These are phyloP conservation scores for Chenopodium formosanum DNA, from an alignment of 148 eudicot species.

Conservation along the genomic window DNA sequence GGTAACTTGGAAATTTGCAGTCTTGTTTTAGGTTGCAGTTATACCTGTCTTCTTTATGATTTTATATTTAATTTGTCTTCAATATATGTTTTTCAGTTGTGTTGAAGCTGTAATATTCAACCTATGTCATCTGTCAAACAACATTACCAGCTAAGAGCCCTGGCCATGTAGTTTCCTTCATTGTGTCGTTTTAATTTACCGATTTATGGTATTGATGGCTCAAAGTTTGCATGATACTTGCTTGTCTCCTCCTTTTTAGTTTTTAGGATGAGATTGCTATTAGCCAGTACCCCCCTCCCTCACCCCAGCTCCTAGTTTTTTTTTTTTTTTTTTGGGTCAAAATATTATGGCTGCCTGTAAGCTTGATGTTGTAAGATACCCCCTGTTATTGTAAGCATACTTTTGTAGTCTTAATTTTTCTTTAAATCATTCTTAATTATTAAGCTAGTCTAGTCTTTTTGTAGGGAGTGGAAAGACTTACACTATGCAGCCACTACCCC, in stretches of 20 bases:
- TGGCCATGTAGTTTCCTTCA: no score
- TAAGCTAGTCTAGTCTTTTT: slow-evolving; percentile 11
- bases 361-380: background rate
- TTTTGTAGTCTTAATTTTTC: slow-evolving; percentile 1
- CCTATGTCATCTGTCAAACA: background rate
- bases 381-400: background rate
- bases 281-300: no score
- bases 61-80: no score
- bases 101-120: background rate
- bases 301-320: no score
- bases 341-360: background rate
- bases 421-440: background rate
- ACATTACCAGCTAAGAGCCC: background rate
- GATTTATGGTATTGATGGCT: background rate
- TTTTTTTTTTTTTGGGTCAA: background rate
- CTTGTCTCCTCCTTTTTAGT: background rate
- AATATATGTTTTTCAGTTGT: background rate
- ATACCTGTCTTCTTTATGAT: background rate
- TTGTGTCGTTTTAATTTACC: no score
- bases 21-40: background rate
- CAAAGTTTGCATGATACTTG: background rate
- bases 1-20: background rate
- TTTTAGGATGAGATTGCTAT: no score
- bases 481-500: slow-evolving; percentile 82
- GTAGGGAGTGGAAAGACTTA: slow-evolving; percentile 85